Percentiles rank a stretch among this genome's conserved stretches.
These are phyloP conservation scores for Tuber brumale DNA, from an alignment of 495 filamentous ascomycete species.

Conservation along the genomic window DNA sequence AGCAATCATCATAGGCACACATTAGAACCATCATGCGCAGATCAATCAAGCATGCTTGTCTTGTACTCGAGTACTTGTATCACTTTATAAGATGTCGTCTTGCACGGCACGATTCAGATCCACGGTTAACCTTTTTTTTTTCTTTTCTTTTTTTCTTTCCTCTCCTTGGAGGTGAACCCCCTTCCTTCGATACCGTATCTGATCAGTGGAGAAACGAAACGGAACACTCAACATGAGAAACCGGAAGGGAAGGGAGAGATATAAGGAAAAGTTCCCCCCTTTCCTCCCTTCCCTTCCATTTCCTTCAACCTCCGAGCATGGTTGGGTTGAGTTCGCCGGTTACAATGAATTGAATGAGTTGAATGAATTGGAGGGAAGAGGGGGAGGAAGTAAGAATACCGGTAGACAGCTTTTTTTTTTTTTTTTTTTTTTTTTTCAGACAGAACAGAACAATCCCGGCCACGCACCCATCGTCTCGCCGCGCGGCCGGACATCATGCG, in stretches of 20 bases:
- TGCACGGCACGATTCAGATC: not conserved
- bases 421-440: too few relatives aligned
- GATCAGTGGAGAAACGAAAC: not conserved
- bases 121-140: not conserved
- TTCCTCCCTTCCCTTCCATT: not conserved
- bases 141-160: not conserved
- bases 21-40: not conserved
- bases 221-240: not conserved
- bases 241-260: not conserved
- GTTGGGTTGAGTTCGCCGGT: not conserved
- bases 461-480: constrained; percentile 1
- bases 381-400: not conserved
- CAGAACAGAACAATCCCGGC: not conserved
- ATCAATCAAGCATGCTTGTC: constrained; percentile 5
- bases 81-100: constrained; percentile 1
- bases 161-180: not conserved
- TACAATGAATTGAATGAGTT: not conserved
- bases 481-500: constrained; percentile 2
- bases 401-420: too few relatives aligned
- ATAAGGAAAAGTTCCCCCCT: not conserved
- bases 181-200: not conserved
- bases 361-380: too few relatives aligned
- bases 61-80: constrained; percentile 5
- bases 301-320: not conserved
- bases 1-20: not conserved